Percentiles rank a stretch among this genome's conserved stretches.
phyloP scores from a whole-genome alignment of 2,329 filamentous ascomycete genomes.

The Simplicillium aogashimaense region DNA sequence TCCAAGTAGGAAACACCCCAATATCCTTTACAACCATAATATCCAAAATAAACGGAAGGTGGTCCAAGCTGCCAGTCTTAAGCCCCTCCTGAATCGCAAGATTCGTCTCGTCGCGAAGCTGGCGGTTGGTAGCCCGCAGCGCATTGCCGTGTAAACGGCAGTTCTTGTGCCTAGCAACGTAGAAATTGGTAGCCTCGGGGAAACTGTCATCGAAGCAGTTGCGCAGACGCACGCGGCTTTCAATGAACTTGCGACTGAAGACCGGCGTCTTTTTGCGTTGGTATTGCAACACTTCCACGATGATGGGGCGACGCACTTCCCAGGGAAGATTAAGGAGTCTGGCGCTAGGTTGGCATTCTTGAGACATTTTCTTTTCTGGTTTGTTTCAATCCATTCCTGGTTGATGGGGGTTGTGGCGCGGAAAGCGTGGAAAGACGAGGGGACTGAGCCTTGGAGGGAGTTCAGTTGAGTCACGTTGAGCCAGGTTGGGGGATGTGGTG shows the following conservation, averaged over 20 bases:
- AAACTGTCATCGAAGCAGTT: slow-evolving; percentile 2
- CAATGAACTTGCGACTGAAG: neutral
- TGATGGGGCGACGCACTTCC: slow-evolving; percentile 2
- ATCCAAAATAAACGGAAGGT: slow-evolving; percentile 1
- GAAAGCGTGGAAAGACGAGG: too few species aligned
- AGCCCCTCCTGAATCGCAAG: slow-evolving; percentile 1
- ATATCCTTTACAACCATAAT: slow-evolving; percentile 4
- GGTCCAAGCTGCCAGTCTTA: neutral
- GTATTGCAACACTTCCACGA: slow-evolving; percentile 1
- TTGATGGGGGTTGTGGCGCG: too few species aligned
- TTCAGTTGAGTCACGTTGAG: too few species aligned
- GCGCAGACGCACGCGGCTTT: neutral
- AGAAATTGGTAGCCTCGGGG: slow-evolving; percentile 2
- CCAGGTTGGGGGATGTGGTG: too few species aligned
- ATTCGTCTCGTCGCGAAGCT: neutral
- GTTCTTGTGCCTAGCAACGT: slow-evolving; percentile 1
- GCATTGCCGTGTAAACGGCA: neutral
- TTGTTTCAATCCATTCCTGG: too few species aligned
- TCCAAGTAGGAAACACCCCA: slow-evolving; percentile 1
- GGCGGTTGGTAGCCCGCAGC: slow-evolving; percentile 2
- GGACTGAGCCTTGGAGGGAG: too few species aligned
- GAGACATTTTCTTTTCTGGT: too few species aligned
- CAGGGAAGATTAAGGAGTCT: slow-evolving; percentile 3
- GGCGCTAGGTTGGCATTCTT: too few species aligned
- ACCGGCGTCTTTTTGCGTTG: neutral